Evolutionary conservation across 345 rosid species (phyloP).

Genomic region (Salix purpurea): DNA sequence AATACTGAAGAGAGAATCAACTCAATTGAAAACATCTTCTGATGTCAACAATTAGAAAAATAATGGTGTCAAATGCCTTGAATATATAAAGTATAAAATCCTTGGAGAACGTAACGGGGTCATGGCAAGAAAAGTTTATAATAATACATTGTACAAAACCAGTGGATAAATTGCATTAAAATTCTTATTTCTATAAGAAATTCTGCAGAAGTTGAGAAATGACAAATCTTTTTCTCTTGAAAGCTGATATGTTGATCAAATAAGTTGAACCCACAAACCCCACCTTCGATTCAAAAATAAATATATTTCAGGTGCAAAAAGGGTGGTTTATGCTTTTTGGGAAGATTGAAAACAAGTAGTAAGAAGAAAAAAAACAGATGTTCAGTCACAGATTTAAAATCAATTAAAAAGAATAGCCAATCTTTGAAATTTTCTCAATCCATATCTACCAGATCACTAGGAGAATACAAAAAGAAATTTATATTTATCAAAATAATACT

Average conservation of each 20-base stretch:
- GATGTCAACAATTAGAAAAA: constrained; percentile 7
- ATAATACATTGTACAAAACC: neutral
- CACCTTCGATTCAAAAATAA: neutral
- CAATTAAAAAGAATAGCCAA: neutral
- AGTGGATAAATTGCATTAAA: neutral
- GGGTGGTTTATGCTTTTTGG: no score
- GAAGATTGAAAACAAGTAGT: no score
- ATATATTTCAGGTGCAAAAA: neutral
- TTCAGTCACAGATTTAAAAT: neutral
- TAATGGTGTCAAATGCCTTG: neutral
- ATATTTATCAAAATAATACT: neutral
- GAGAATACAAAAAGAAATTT: neutral
- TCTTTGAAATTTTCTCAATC: neutral
- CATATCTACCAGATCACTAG: neutral
- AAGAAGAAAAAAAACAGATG: neutral
- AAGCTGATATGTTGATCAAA: constrained; percentile 8
- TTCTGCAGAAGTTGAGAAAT: constrained; percentile 1
- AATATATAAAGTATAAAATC: constrained; percentile 5
- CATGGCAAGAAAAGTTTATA: neutral
- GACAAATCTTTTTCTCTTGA: constrained; percentile 10
- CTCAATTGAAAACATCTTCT: constrained; percentile 20
- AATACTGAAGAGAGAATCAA: constrained; percentile 17
- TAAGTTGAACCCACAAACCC: constrained; percentile 11
- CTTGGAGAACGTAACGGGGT: neutral
- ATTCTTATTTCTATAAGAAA: neutral